Base-by-base conservation (phyloP, 2,329 filamentous ascomycete genomes). In the Arthrobotrys conoides region DNA sequence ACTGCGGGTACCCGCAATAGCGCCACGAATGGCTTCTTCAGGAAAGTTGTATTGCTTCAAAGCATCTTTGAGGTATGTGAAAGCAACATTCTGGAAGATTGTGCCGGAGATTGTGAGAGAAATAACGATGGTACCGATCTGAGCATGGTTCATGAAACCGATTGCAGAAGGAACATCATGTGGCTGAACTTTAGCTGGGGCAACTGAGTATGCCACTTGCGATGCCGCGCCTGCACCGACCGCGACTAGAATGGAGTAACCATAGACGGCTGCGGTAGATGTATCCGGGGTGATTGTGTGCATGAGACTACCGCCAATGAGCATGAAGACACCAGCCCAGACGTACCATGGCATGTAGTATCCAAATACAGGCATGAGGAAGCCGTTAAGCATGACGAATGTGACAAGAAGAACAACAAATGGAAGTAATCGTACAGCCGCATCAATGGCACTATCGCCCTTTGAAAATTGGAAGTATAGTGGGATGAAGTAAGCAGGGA, bases 381-480 rank as follows among this genome's bases (percentile, higher is more conserved):
- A 82, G 6, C 86, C 86, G 33, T 84, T 84, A 8, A 84, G 24
- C 65, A 86, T 81, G 20, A 84, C 82, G 46, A 82, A 81, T 46
- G 84, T 76, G 12, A 85, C 83, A 0, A 85, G 68, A 0, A 86
- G 44, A 27, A 85, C 73, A 51, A 87, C 82, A 30, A 86, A 83
- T 0, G 86, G 87, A 0, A 87, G 81, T 0, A 87, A 82, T 9
- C 84, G 83, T 0, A 86, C 84, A 0, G 84, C 86, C 9, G 86
- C 84, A 14, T 84, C 75, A 1, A 87, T 80, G 0, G 86, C 83
- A 0, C 80, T 82, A 49, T 87, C 86, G 4, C 85, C 85, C 1
- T 83, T 84, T 0, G 84, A 84, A 81, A 89, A 89, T 72, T 88
- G 86, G 82, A 89, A 89, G 83, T 85, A 89, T 0, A 89, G 83